These are phyloP conservation scores for Microcos paniculata DNA, from an alignment of 345 rosid species.

Conservation along the genomic window DNA sequence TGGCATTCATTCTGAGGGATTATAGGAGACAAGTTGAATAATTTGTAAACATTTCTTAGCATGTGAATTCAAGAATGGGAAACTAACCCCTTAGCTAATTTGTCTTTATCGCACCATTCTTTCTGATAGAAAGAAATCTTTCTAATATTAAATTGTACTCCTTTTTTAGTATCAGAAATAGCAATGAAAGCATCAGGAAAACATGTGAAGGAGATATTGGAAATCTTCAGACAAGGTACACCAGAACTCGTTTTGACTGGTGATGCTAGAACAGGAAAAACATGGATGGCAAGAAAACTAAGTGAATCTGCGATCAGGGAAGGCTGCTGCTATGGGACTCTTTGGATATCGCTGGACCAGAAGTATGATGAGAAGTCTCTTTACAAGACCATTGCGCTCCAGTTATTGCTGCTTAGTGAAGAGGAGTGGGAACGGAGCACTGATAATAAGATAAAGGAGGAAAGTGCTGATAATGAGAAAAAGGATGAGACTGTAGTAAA, in stretches of 20 bases:
- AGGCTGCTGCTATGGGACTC: slow-evolving; percentile 8
- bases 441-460: slow-evolving; percentile 26
- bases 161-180: not conserved
- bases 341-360: slow-evolving; percentile 41
- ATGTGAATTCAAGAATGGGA: not conserved
- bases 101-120: not conserved
- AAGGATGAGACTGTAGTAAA: not conserved
- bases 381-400: slow-evolving; percentile 34
- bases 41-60: not conserved
- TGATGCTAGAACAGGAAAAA: slow-evolving; percentile 46
- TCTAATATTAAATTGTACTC: not conserved
- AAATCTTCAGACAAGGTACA: not conserved
- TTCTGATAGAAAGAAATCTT: not conserved
- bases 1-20: not conserved
- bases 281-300: slow-evolving; percentile 38
- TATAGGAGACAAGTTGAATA: not conserved
- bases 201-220: not conserved
- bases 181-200: not conserved
- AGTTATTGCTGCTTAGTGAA: slow-evolving; percentile 26
- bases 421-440: slow-evolving; percentile 37
- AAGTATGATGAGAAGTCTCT: slow-evolving; percentile 23
- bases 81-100: no score
- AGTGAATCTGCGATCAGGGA: not conserved
- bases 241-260: slow-evolving; percentile 28
- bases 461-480: slow-evolving; percentile 18